phyloP scores from a whole-genome alignment of 169 alveolate species.

The Cryptosporidium canis region DNA sequence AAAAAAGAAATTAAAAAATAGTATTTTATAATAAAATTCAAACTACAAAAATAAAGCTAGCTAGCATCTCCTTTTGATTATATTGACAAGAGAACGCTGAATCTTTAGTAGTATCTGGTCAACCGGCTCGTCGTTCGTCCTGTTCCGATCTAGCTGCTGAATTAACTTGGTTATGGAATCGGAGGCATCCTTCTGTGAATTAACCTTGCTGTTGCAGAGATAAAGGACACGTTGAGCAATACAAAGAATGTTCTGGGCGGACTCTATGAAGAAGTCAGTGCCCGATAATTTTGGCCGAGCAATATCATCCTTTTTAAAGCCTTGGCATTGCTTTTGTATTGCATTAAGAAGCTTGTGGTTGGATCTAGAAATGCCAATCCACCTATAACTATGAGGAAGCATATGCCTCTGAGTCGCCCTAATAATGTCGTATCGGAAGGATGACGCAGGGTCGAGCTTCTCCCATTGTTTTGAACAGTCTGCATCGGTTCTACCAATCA shows the following conservation, averaged over 20 bases:
- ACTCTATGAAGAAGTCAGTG: slow-evolving; percentile 38
- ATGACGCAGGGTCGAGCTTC: slow-evolving; percentile 45
- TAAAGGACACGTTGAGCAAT: slow-evolving; percentile 36
- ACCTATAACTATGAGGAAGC: slow-evolving; percentile 52
- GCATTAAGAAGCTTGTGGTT: slow-evolving; percentile 23
- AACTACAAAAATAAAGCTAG: neutral
- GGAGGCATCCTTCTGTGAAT: neutral
- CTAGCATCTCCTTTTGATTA: neutral
- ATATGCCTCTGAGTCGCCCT: slow-evolving; percentile 22
- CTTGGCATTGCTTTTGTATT: neutral
- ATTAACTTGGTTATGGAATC: neutral
- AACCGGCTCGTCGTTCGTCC: neutral
- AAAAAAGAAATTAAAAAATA: neutral
- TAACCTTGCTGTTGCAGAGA: neutral
- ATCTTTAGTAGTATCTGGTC: slow-evolving; percentile 22
- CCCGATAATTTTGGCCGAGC: slow-evolving; percentile 45
- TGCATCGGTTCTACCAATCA: slow-evolving; percentile 63
- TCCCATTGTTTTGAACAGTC: slow-evolving; percentile 71
- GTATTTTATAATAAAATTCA: neutral
- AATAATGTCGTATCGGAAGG: slow-evolving; percentile 36
- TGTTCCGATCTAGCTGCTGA: slow-evolving; percentile 1
- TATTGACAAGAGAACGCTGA: slow-evolving; percentile 21
- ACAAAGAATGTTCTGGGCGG: slow-evolving; percentile 28
- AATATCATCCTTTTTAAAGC: neutral
- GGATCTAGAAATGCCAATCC: slow-evolving; percentile 66